Percentiles rank a stretch among this genome's conserved stretches.
phyloP scores from a whole-genome alignment of 2,329 filamentous ascomycete species.

The Camillea tinctor region DNA sequence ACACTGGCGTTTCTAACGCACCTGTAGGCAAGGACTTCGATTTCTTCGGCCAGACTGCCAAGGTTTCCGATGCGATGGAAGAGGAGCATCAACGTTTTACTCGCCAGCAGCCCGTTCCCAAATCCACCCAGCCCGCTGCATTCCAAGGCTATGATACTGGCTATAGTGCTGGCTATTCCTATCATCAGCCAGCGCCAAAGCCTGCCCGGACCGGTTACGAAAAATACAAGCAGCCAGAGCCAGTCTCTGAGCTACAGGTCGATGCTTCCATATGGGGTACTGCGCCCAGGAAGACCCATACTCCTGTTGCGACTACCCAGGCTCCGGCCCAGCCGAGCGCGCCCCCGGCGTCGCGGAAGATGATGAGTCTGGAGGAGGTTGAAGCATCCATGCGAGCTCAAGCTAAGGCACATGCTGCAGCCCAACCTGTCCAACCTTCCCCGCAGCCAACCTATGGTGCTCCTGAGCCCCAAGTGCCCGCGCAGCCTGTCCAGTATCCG shows the following conservation, averaged over 20 bases:
- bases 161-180: constrained; percentile 32
- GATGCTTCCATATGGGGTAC: constrained; percentile 92
- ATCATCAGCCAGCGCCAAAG: constrained; percentile 48
- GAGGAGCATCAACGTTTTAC: constrained; percentile 87
- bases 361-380: constrained; percentile 96
- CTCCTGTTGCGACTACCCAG: constrained; percentile 23
- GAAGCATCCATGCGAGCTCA: constrained; percentile 87
- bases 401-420: constrained; percentile 44
- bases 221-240: constrained; percentile 80
- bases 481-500: constrained; percentile 27
- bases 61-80: constrained; percentile 80
- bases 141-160: constrained; percentile 33
- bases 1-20: constrained; percentile 40
- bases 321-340: constrained; percentile 11
- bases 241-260: constrained; percentile 85
- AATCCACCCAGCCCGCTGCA: constrained; percentile 37
- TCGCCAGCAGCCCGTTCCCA: constrained; percentile 65
- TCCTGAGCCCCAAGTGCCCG: constrained; percentile 19
- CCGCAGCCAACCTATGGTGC: constrained; percentile 24
- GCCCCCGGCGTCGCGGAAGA: constrained; percentile 59
- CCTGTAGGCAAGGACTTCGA: constrained; percentile 90
- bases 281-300: constrained; percentile 57
- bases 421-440: constrained; percentile 35
- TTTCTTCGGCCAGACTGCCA: constrained; percentile 90
- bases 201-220: constrained; percentile 83